These are phyloP conservation scores for Stemphylium lycopersici DNA, from an alignment of 2,329 filamentous ascomycete genomes.

Conservation along the genomic window DNA sequence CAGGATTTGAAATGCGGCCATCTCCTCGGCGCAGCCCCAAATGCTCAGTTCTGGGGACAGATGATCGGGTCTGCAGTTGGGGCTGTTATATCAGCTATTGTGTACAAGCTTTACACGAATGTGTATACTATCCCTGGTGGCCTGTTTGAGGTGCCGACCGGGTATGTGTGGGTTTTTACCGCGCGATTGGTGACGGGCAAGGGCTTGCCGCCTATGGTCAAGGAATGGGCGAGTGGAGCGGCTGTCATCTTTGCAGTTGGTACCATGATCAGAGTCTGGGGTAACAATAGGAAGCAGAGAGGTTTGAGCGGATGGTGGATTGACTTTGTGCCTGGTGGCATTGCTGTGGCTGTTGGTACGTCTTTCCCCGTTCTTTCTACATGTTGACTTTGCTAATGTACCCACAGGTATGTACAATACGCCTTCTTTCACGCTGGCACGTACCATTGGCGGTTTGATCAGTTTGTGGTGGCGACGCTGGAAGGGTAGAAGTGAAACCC, in stretches of 20 bases:
- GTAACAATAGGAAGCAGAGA: conserved; percentile 37
- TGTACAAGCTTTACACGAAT: conserved; percentile 88
- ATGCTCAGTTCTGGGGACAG: conserved; percentile 96
- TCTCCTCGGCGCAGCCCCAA: conserved; percentile 86
- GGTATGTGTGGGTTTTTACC: conserved; percentile 97
- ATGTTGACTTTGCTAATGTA: conserved; percentile 1
- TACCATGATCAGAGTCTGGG: conserved; percentile 69
- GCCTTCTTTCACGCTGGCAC: conserved; percentile 89
- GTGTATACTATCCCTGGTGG: conserved; percentile 90
- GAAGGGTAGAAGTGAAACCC: conserved; percentile 65
- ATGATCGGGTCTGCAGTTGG: conserved; percentile 88
- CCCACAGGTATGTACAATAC: conserved; percentile 89
- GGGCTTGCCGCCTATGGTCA: conserved; percentile 82
- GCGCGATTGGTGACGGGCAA: conserved; percentile 90
- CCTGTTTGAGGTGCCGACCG: conserved; percentile 91
- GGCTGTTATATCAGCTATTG: conserved; percentile 81
- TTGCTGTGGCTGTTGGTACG: conserved; percentile 89
- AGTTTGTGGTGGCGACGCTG: conserved; percentile 16
- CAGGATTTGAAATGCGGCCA: conserved; percentile 98
- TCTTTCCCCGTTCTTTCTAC: conserved; percentile 12
- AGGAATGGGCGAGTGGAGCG: conserved; percentile 77
- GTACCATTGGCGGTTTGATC: conserved; percentile 73
- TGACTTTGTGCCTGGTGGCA: conserved; percentile 83
- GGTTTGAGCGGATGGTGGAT: conserved; percentile 64
- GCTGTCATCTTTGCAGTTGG: conserved; percentile 74